Evolutionary conservation across 768 basidiomycete species (phyloP).

Genomic region (Pilatotrama ljubarskyi): DNA sequence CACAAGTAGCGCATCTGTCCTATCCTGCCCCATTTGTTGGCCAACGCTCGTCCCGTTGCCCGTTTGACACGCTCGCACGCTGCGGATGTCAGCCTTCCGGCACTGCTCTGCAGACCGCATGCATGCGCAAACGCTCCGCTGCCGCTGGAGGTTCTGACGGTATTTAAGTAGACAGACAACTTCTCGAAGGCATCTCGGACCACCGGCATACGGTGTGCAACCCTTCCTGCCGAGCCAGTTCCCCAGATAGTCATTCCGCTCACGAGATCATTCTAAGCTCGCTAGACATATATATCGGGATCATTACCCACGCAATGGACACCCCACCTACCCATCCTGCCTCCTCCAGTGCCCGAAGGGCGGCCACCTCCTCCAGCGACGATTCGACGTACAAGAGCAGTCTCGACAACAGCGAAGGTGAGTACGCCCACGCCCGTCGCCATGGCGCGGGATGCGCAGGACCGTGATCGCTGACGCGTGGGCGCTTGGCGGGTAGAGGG

Average conservation of each 20-base stretch:
- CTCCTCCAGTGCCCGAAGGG: neutral
- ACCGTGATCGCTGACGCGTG: neutral
- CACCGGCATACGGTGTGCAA: neutral
- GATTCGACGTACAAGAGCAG: slow-evolving; percentile 7
- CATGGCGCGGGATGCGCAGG: neutral
- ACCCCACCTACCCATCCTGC: neutral
- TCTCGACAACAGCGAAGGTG: slow-evolving; percentile 7
- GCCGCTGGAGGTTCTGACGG: neutral
- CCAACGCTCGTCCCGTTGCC: neutral
- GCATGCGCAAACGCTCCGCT: neutral
- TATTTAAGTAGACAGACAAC: neutral
- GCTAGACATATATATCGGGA: slow-evolving; percentile 7
- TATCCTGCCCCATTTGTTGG: neutral
- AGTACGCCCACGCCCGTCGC: neutral
- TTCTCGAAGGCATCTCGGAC: neutral
- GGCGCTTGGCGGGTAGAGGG: neutral
- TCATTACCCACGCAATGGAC: neutral
- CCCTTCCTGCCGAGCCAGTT: neutral
- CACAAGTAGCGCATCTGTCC: neutral
- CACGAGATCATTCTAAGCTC: slow-evolving; percentile 1
- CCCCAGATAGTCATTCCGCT: neutral
- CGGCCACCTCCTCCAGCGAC: slow-evolving; percentile 2
- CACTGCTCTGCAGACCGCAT: slow-evolving; percentile 4
- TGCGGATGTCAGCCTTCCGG: slow-evolving; percentile 2
- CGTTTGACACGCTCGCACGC: neutral